Conservation (phyloP, 192 early-diverging fungal genomes). For the Linnemannia schmuckeri region DNA sequence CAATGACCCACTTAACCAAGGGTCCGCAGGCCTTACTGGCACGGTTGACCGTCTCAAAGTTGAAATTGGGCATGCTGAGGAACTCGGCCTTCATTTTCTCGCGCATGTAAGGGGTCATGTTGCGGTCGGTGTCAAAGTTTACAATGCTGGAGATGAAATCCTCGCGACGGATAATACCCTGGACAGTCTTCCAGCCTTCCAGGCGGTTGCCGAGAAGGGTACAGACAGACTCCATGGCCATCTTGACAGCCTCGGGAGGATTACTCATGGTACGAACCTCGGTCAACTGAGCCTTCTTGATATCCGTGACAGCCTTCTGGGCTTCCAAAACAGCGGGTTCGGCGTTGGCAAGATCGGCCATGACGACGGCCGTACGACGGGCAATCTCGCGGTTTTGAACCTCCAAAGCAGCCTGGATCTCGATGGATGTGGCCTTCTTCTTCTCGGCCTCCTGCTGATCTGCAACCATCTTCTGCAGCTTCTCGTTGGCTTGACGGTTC, state of each 20-base stretch:
- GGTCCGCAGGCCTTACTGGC: slow-evolving; percentile 99
- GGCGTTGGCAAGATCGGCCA: slow-evolving; percentile 92
- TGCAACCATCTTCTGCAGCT: slow-evolving; percentile 94
- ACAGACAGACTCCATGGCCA: slow-evolving; percentile 99
- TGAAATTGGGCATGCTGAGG: slow-evolving; percentile 87
- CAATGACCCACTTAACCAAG: slow-evolving; percentile 97
- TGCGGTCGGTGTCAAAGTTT: slow-evolving; percentile 91
- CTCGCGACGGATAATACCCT: slow-evolving; percentile 90
- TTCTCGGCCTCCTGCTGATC: slow-evolving; percentile 96
- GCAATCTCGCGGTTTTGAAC: slow-evolving; percentile 83
- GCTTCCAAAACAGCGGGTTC: slow-evolving; percentile 98
- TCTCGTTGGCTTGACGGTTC: slow-evolving; percentile 92
- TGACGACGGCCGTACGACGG: slow-evolving; percentile 79
- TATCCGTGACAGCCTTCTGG: slow-evolving; percentile 91
- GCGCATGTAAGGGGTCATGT: slow-evolving; percentile 81
- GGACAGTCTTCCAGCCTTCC: slow-evolving; percentile 93
- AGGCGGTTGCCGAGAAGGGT: slow-evolving; percentile 88
- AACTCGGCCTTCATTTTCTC: slow-evolving; percentile 86
- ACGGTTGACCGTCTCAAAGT: slow-evolving; percentile 96
- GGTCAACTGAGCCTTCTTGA: slow-evolving; percentile 96
- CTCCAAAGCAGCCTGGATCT: slow-evolving; percentile 83
- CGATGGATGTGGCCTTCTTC: slow-evolving; percentile 84
- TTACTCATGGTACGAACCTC: slow-evolving; percentile 98
- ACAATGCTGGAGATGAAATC: slow-evolving; percentile 99
- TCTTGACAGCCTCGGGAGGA: slow-evolving; percentile 94